Conservation (phyloP, 2,329 filamentous ascomycete species). For the Exophiala aquamarina region DNA sequence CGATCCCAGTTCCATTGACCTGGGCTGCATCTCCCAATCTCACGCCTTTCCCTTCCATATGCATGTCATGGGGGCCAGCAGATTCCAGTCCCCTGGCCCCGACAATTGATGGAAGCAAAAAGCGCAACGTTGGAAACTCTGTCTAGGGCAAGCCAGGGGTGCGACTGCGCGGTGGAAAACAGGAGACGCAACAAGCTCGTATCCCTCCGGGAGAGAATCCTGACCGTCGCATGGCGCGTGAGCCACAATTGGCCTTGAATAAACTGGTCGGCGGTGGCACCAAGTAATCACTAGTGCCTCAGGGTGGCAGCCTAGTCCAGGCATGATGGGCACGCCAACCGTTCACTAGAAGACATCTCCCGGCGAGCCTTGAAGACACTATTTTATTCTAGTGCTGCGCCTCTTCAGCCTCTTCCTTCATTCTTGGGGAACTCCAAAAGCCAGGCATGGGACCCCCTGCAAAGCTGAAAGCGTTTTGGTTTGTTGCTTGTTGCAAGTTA, state of each 20-base stretch:
- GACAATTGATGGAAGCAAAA: no score
- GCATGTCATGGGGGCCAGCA: no score
- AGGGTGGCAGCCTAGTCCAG: no score
- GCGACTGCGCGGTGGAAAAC: not conserved
- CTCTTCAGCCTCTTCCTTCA: constrained; percentile 1
- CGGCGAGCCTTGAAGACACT: not conserved
- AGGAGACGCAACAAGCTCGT: not conserved
- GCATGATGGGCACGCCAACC: not conserved
- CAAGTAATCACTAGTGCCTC: no score
- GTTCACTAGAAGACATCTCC: constrained; percentile 1
- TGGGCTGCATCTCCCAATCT: no score
- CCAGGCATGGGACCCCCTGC: not conserved
- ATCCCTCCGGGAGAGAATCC: not conserved
- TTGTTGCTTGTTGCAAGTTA: constrained; percentile 1
- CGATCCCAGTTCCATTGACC: no score
- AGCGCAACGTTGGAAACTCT: no score
- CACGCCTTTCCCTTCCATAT: no score
- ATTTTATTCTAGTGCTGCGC: constrained; percentile 6
- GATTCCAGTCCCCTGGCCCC: no score
- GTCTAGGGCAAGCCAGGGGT: not conserved
- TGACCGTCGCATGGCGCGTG: no score
- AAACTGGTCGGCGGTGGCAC: no score
- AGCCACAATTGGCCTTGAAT: no score
- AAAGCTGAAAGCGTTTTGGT: not conserved
- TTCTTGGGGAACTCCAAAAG: constrained; percentile 2